Conservation (phyloP, 176 grass and related monocot genomes). For the Elaeis guineensis region DNA sequence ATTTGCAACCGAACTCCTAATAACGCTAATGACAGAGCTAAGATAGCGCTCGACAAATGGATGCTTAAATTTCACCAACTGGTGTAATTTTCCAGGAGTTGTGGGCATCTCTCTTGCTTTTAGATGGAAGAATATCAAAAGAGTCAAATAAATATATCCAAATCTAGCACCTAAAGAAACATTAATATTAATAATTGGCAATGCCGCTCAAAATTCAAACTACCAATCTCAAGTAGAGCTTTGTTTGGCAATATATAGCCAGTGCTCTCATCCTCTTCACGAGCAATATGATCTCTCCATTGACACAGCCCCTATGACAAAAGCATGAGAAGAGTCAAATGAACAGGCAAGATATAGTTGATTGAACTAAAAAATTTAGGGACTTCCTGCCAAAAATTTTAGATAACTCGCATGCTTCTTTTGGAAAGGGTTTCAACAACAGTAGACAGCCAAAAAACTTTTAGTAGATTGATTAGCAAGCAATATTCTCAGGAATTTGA, state of each 20-base stretch:
- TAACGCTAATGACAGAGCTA: slow-evolving; percentile 27
- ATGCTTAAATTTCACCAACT: slow-evolving; percentile 60
- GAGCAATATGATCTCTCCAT: slow-evolving; percentile 81
- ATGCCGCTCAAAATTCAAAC: neutral
- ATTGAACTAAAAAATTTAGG: too few species aligned
- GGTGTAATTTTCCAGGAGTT: slow-evolving; percentile 46
- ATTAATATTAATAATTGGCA: slow-evolving; percentile 4
- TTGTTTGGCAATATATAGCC: slow-evolving; percentile 95
- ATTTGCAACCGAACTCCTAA: slow-evolving; percentile 46
- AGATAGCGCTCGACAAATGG: slow-evolving; percentile 59
- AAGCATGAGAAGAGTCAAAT: neutral
- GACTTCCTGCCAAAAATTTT: too few species aligned
- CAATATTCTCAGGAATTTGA: too few species aligned
- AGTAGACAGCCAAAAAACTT: too few species aligned
- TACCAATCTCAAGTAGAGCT: slow-evolving; percentile 81
- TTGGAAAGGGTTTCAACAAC: too few species aligned
- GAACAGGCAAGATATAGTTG: too few species aligned
- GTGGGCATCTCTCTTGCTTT: slow-evolving; percentile 68
- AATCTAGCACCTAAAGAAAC: slow-evolving; percentile 9
- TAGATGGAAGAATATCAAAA: neutral
- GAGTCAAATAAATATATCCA: slow-evolving; percentile 4
- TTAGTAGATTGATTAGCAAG: too few species aligned
- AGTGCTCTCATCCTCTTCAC: slow-evolving; percentile 85
- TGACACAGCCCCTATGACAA: slow-evolving; percentile 55
- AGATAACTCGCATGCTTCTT: too few species aligned